Conservation (phyloP, 345 rosid genomes). For the Lumnitzera littorea region DNA sequence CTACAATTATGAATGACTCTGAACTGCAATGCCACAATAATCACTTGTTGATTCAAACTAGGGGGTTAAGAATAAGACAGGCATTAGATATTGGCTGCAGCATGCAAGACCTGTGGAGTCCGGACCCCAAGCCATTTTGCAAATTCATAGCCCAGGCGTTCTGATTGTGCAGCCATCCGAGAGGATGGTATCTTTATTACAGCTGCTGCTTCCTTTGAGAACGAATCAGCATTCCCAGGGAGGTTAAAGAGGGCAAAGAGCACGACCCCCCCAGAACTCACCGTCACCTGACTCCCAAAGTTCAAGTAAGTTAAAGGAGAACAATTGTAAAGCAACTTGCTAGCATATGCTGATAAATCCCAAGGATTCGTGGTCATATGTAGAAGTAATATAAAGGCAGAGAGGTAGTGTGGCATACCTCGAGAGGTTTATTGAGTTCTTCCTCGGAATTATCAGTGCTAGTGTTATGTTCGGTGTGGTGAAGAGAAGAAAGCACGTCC, state of each 20-base stretch:
- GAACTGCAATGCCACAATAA: slow-evolving; percentile 39
- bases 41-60: not conserved
- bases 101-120: slow-evolving; percentile 68
- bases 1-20: slow-evolving; percentile 86
- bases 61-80: not conserved
- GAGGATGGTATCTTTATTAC: slow-evolving; percentile 97
- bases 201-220: slow-evolving; percentile 78
- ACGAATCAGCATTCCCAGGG: slow-evolving; percentile 31
- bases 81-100: no score
- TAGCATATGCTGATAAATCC: not conserved
- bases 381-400: no score
- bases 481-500: slow-evolving; percentile 93
- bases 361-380: no score
- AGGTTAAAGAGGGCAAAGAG: slow-evolving; percentile 89
- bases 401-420: slow-evolving; percentile 34
- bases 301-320: slow-evolving; percentile 10
- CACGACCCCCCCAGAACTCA: slow-evolving; percentile 98
- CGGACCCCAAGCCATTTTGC: slow-evolving; percentile 88
- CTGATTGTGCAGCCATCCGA: slow-evolving; percentile 99
- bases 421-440: slow-evolving; percentile 79
- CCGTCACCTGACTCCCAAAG: slow-evolving; percentile 62
- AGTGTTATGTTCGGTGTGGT: slow-evolving; percentile 87
- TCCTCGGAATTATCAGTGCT: slow-evolving; percentile 84
- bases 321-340: not conserved
- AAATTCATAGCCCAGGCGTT: slow-evolving; percentile 98